Percentiles rank a stretch among this genome's conserved stretches.
Conservation (phyloP, 768 basidiomycete genomes). For the Lyophyllum semitale region DNA sequence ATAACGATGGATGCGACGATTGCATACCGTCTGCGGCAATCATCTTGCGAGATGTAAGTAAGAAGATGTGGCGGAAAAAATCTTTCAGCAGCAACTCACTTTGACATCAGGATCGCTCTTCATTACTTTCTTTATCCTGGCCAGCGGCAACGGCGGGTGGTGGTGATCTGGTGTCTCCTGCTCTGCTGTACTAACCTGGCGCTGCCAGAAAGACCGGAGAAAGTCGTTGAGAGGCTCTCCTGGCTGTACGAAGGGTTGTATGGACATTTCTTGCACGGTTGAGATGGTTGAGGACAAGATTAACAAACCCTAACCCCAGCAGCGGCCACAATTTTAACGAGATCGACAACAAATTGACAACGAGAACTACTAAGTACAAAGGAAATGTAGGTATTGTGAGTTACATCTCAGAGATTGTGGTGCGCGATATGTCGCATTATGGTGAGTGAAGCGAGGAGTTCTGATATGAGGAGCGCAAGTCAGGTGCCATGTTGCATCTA, state of each 20-base stretch:
- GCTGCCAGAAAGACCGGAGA: slow-evolving; percentile 86
- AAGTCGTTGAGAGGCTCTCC: slow-evolving; percentile 89
- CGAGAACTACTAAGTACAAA: not conserved
- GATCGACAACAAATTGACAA: not conserved
- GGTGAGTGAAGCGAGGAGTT: slow-evolving; percentile 7
- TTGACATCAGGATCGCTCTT: slow-evolving; percentile 97
- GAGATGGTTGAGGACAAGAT: too few relatives aligned
- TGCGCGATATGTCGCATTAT: slow-evolving; percentile 55
- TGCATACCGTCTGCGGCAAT: slow-evolving; percentile 90
- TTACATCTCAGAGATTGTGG: slow-evolving; percentile 33
- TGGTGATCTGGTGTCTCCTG: slow-evolving; percentile 86
- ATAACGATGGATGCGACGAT: slow-evolving; percentile 14
- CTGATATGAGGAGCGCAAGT: not conserved
- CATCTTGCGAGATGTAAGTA: slow-evolving; percentile 60
- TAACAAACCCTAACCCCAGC: too few relatives aligned
- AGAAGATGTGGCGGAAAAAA: slow-evolving; percentile 5
- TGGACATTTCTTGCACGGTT: slow-evolving; percentile 25
- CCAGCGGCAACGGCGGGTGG: slow-evolving; percentile 87
- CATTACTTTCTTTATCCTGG: slow-evolving; percentile 99
- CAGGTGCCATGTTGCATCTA: not conserved
- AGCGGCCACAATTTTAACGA: not conserved
- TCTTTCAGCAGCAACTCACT: slow-evolving; percentile 47
- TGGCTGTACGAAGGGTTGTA: slow-evolving; percentile 69
- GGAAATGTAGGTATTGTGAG: not conserved
- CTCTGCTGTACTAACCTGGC: slow-evolving; percentile 85